Evolutionary conservation across 2,329 filamentous ascomycete genomes (phyloP), one percentile per base, ranked within the genome.

Genomic region (Bipolaris gigantea): DNA sequence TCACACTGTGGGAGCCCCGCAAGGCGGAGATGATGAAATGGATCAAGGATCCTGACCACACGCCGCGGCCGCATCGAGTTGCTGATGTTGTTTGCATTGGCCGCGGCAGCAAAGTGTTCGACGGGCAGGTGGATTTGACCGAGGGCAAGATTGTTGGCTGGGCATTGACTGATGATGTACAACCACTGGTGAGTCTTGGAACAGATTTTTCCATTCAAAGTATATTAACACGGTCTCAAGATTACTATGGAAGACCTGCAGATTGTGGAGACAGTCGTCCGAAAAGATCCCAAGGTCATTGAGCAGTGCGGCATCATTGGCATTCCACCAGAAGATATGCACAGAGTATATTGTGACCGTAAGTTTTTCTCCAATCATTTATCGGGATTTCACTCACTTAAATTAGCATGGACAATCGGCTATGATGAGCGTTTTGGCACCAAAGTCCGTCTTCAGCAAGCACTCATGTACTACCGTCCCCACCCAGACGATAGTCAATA

Each of bases 291-390:
- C 13, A 89, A 88, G 66, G 91, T 96, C 56, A 94, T 96, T 62
- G 90, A 96, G 75, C 92, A 96, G 74, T 97, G 92, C 68, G 84
- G 83, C 6, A 83, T 96, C 55, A 83, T 91, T 55, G 92, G 92
- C 1, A 90, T 97, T 56, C 84, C 90, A 11, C 82, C 81, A 52
- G 82, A 89, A 62, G 89, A 96, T 56, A 96, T 97, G 92, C 80
- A 94, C 80, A 96, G 96, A 76, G 90, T 97, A 43, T 96, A 95
- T 79, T 96, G 92, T 75, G 92, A 97, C 72, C 91, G 85, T 82
- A 72, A 76, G 83, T 81, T 25, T 33, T n/a, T 27, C n/a, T 19
- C 18, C 9, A 4, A 16, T 9, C 13, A 11, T 10, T 32, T 4
- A 42, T 13, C 6, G 3, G 21, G 39, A 39, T 19, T 55, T 19